Conservation (phyloP, 495 filamentous ascomycete species). For the Neurospora sp. region DNA sequence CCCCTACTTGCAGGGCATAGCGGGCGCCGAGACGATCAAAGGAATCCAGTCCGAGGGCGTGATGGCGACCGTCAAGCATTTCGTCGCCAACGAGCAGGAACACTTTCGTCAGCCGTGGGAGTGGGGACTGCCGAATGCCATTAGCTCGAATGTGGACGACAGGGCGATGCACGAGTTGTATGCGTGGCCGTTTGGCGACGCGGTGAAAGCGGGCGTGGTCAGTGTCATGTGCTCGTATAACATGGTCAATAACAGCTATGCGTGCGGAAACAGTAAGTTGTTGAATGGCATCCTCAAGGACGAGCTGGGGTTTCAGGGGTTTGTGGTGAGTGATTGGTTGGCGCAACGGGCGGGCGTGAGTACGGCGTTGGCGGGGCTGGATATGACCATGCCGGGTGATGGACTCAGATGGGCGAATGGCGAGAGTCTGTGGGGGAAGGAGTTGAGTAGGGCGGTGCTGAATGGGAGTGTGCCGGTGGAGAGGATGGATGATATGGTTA, state of each 20-base stretch:
- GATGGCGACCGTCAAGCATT: constrained; percentile 66
- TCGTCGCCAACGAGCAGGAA: constrained; percentile 68
- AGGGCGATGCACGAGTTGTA: constrained; percentile 77
- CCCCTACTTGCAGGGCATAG: constrained; percentile 60
- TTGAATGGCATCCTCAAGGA: constrained; percentile 91
- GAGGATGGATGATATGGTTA: constrained; percentile 87
- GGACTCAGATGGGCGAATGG: constrained; percentile 68
- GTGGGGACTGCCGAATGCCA: constrained; percentile 66
- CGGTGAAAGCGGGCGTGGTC: constrained; percentile 75
- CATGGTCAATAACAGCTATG: constrained; percentile 81
- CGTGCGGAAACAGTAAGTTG: constrained; percentile 85
- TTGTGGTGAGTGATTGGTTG: constrained; percentile 88
- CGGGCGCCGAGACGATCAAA: constrained; percentile 52
- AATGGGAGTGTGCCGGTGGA: constrained; percentile 77
- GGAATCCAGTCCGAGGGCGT: constrained; percentile 65
- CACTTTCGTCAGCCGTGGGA: constrained; percentile 66
- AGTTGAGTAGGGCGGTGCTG: constrained; percentile 65
- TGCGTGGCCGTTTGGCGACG: constrained; percentile 83
- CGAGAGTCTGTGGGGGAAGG: constrained; percentile 66
- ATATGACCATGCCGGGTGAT: constrained; percentile 96
- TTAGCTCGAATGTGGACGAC: constrained; percentile 77
- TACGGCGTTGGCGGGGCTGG: constrained; percentile 72
- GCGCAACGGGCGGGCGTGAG: constrained; percentile 76
- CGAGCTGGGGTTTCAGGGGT: constrained; percentile 90
- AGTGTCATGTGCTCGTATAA: constrained; percentile 87